A percentile compares a stretch with the other conserved stretches of the same genome.
These are phyloP conservation scores for Backusella tarrabulga DNA, from an alignment of 192 early-diverging fungal species.

Conservation along the genomic window DNA sequence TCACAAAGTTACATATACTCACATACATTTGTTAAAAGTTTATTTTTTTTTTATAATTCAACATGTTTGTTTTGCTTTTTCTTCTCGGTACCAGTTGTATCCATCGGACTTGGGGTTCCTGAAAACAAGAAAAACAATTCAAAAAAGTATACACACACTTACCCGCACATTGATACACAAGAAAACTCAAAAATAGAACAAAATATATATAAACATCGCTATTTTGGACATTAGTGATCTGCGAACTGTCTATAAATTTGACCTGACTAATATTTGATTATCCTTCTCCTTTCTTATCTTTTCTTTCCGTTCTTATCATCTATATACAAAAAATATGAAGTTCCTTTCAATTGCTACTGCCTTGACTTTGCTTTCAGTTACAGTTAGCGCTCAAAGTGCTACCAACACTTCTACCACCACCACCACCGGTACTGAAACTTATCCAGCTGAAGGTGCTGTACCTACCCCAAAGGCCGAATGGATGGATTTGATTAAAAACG, in stretches of 20 bases:
- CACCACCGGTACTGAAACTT: slow-evolving; percentile 26
- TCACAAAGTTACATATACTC: not conserved
- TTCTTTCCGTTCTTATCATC: not conserved
- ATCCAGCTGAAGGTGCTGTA: slow-evolving; percentile 28
- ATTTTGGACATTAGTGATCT: slow-evolving; percentile 8
- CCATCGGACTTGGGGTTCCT: not conserved
- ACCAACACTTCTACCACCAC: not conserved
- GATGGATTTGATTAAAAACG: slow-evolving; percentile 36
- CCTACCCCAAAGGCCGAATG: slow-evolving; percentile 42
- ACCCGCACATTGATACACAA: not conserved
- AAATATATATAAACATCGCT: not conserved
- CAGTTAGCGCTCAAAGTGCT: not conserved
- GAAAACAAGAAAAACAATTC: not conserved
- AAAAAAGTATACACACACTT: not conserved
- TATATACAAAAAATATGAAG: not conserved
- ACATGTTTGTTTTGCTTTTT: not conserved
- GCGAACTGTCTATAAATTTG: slow-evolving; percentile 2
- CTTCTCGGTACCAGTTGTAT: not conserved
- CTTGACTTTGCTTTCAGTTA: slow-evolving; percentile 2
- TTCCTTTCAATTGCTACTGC: not conserved
- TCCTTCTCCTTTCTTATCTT: not conserved
- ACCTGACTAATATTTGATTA: not conserved
- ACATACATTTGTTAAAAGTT: not conserved
- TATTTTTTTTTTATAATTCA: not conserved
- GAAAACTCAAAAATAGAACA: not conserved